phyloP scores from a whole-genome alignment of 2,329 filamentous ascomycete species.

The Phialemonium atrogriseum region DNA sequence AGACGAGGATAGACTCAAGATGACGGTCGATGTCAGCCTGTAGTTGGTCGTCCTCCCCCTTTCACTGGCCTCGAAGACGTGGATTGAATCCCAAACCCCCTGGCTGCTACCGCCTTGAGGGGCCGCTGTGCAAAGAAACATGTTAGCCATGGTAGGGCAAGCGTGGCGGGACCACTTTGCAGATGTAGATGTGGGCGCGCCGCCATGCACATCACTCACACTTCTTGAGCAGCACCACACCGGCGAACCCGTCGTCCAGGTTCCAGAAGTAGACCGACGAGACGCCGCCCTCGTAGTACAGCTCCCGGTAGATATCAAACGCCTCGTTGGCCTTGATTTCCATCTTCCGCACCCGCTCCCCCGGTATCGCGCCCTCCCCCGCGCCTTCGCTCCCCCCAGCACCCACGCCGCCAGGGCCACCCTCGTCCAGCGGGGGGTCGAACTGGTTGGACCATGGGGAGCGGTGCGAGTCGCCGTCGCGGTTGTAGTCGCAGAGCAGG shows the following conservation, averaged over 20 bases:
- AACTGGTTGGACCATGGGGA: constrained; percentile 99
- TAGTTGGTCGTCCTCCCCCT: constrained; percentile 88
- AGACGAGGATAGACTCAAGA: constrained; percentile 72
- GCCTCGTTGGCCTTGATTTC: constrained; percentile 91
- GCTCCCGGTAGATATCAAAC: constrained; percentile 91
- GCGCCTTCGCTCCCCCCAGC: constrained; percentile 47
- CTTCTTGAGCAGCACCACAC: constrained; percentile 94
- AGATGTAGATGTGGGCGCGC: no score
- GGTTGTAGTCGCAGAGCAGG: constrained; percentile 98
- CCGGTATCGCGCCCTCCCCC: constrained; percentile 77
- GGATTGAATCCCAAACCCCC: constrained; percentile 95
- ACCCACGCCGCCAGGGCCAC: constrained; percentile 44
- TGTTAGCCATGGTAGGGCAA: no score
- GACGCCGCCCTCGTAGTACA: constrained; percentile 95
- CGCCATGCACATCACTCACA: constrained; percentile 48
- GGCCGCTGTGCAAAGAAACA: constrained; percentile 47
- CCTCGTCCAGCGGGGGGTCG: constrained; percentile 73
- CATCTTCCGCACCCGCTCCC: constrained; percentile 85
- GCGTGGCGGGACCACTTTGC: no score
- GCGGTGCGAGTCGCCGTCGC: constrained; percentile 94
- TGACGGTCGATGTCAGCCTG: constrained; percentile 95
- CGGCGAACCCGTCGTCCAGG: constrained; percentile 93
- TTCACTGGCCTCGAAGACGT: constrained; percentile 95
- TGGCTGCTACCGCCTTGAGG: constrained; percentile 54
- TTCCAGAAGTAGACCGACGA: constrained; percentile 98